Base-by-base conservation (phyloP, 31 red algal species). In the Bonnemaisonia californica region DNA sequence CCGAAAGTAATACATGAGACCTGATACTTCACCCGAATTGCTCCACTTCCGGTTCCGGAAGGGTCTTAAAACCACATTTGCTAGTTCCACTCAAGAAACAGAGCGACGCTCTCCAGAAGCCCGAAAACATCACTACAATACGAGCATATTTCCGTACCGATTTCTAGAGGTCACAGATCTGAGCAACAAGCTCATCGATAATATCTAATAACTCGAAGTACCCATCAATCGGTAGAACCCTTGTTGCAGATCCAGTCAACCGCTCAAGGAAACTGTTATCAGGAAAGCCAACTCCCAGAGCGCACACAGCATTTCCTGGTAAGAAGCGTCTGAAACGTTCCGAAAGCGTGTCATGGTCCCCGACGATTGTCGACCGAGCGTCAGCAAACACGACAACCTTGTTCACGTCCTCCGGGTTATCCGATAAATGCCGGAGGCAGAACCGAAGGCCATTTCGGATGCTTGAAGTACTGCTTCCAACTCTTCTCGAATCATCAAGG, bases 301-400 rank as follows among this genome's bases (percentile, higher is more conserved):
- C 71, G 51, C 51, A 74, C 35, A 74, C 58, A 21, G 40, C 39
- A 33, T 74, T 74, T n/a, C 58, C 37, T 13, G 71, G 26, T 26
- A 74, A 47, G 71, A 74, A 74, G 1, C 27, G 8, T 2, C 32
- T 3, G 27, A 31, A 33, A 18, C 5, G 39, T 56, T 55, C 48
- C 48, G 40, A 48, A 56, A 2, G 26, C 3, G 8, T 18, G 29
- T 1, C 37, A 21, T 30, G 51, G 71, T 19, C 18, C 23, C 2
- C 55, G 0, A 34, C 38, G 34, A 27, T 22, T 56, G 30, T 74
- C 71, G 1, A 8, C 71, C 2, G 51, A n/a, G n/a, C 71, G 33
- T 74, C 71, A 35, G 51, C 71, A 12, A 74, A 54, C 45, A 74
- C 18, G 39, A 74, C 71, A 12, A 74, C 58, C 55, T 74, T 47